Evolutionary conservation across 1,284 basidiomycete species (phyloP).

Genomic region (Rugosomyces carneus): DNA sequence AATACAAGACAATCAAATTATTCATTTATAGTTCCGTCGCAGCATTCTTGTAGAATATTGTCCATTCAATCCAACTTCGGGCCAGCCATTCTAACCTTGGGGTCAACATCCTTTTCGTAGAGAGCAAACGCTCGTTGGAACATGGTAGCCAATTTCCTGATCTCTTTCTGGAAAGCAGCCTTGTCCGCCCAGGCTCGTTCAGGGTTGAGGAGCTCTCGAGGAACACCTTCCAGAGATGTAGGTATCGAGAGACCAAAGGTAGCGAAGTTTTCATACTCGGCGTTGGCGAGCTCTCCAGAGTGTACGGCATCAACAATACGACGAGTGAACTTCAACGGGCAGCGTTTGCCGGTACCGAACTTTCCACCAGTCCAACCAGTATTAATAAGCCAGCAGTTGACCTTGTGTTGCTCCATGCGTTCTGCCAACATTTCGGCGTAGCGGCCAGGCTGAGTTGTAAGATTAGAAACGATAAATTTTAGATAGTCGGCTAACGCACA

Average conservation of each 20-base stretch:
- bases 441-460: slow-evolving; percentile 66
- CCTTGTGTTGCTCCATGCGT: slow-evolving; percentile 87
- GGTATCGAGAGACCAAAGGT: slow-evolving; percentile 82
- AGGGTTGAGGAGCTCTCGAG: slow-evolving; percentile 86
- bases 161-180: slow-evolving; percentile 80
- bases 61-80: slow-evolving; percentile 36
- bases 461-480: slow-evolving; percentile 2
- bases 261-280: slow-evolving; percentile 82
- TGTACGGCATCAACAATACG: slow-evolving; percentile 97
- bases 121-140: slow-evolving; percentile 89
- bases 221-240: slow-evolving; percentile 75
- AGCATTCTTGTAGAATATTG: slow-evolving; percentile 1
- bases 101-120: slow-evolving; percentile 80
- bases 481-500: slow-evolving; percentile 33
- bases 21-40: not conserved
- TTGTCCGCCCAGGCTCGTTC: slow-evolving; percentile 80
- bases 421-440: slow-evolving; percentile 98
- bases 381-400: slow-evolving; percentile 98
- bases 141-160: slow-evolving; percentile 85
- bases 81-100: slow-evolving; percentile 74
- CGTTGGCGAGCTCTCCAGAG: slow-evolving; percentile 84
- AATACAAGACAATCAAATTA: not conserved
- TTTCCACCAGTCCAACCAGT: slow-evolving; percentile 98
- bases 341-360: slow-evolving; percentile 87
- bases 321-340: slow-evolving; percentile 93